Base-by-base conservation (phyloP, 23 red algal species). In the Gracilaria vermiculophylla region DNA sequence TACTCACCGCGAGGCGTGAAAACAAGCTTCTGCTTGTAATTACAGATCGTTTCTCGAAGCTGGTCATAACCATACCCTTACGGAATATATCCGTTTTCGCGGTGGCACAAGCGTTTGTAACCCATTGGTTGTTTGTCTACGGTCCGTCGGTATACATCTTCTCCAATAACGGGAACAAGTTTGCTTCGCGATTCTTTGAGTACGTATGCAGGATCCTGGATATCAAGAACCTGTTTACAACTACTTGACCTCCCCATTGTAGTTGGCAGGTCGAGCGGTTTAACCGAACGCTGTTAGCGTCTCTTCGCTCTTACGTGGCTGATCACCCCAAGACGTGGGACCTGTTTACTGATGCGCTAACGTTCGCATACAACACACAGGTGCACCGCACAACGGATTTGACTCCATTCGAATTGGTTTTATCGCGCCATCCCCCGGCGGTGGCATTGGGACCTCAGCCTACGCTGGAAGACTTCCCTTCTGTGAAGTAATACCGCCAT, bases 1-100 rank as follows among this genome's bases (percentile, higher is more conserved):
- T 47, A 8, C 43, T 47, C 5, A 8, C 12, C 43, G 12, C 43
- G 12, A 47, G 12, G 12, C 43, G 6, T 47, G 43, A 47, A 47
- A 5, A 47, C 43, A 47, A 6, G 10, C 33, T 40, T 42, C 16
- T 82, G 11, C 36, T 82, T 24, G 53, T 40, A 8, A 82, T 82
- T 43, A 62, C 42, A 24, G 55, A 82, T 65, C 78, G 78, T 16
- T 82, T 60, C 78, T 82, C 78, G 42, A 83, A 83, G 31, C 35
- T 83, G 34, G 61, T 45, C 20, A 10, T 12, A 23, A 67, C 20
- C 31, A 58, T 83, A 19, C 80, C 57, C 12, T 12, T 47, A 47
- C 43, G 43, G 43, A 47, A 47, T 47, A 47, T 47, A 47, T 47
- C 43, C 43, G 33, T 24, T 83, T 27, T 39, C 21, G 34, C 14